Evolutionary conservation across 2,329 filamentous ascomycete species (phyloP).

Genomic region (Teratosphaeria gauchensis): DNA sequence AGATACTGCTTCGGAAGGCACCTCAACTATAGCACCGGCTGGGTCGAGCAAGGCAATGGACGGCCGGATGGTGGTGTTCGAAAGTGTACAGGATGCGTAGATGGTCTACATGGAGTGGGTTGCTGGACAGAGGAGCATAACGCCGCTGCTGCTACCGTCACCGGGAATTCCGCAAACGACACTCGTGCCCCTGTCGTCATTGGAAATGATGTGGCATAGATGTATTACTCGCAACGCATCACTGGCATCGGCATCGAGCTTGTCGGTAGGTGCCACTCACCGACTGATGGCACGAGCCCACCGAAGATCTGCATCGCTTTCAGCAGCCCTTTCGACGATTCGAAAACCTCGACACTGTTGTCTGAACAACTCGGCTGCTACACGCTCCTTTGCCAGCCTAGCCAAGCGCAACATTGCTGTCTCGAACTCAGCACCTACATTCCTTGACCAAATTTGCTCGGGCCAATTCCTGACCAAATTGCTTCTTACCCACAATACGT

Average conservation of each 20-base stretch:
- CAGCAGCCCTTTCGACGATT: neutral
- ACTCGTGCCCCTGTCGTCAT: neutral
- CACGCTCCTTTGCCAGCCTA: neutral
- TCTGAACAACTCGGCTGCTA: neutral
- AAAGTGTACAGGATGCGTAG: neutral
- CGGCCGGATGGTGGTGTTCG: neutral
- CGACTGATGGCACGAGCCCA: neutral
- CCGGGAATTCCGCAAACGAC: neutral
- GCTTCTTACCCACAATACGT: neutral
- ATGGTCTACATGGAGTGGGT: neutral
- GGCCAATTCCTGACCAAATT: slow-evolving; percentile 1
- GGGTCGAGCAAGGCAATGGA: neutral
- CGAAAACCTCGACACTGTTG: neutral
- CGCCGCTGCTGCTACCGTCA: neutral
- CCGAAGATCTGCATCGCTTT: neutral
- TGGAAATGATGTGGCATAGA: neutral
- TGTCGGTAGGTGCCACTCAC: neutral
- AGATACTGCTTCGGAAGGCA: neutral
- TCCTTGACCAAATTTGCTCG: neutral
- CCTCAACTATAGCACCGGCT: neutral
- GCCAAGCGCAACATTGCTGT: neutral
- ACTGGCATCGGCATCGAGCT: neutral
- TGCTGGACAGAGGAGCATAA: neutral
- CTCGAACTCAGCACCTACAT: neutral
- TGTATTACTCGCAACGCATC: neutral